phyloP scores from a whole-genome alignment of 1,284 basidiomycete genomes.

The Dichomitus squalens region DNA sequence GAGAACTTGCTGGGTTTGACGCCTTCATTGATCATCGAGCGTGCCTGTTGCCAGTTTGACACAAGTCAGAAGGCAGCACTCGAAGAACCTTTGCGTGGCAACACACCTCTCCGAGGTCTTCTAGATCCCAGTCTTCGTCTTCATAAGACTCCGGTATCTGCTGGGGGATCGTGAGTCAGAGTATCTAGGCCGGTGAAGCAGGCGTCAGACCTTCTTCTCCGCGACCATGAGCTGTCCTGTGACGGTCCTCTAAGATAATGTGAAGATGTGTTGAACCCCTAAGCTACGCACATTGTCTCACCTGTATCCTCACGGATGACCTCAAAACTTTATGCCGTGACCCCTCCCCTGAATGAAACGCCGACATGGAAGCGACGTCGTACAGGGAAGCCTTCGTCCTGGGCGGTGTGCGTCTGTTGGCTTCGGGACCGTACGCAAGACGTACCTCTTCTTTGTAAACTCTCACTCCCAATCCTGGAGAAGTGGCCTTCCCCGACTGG shows the following conservation, averaged over 20 bases:
- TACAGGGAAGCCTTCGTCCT: neutral
- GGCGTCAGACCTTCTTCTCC: neutral
- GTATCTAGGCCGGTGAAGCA: neutral
- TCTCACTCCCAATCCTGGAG: neutral
- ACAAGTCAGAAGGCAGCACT: neutral
- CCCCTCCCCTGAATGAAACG: neutral
- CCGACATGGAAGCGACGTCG: neutral
- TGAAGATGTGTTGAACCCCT: neutral
- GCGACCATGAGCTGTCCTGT: neutral
- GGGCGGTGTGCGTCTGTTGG: neutral
- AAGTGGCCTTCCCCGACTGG: neutral
- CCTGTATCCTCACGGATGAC: neutral
- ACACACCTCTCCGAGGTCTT: conserved; percentile 18
- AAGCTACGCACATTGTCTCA: neutral
- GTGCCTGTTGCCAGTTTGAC: neutral
- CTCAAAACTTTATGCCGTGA: neutral
- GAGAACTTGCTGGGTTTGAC: neutral
- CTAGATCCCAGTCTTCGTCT: conserved; percentile 8
- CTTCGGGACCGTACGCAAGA: neutral
- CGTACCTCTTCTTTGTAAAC: neutral
- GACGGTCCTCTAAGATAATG: neutral
- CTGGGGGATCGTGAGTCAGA: neutral
- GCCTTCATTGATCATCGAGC: neutral
- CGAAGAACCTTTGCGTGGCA: neutral
- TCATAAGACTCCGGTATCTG: conserved; percentile 4